Base-by-base conservation (phyloP, 805 yeast genomes). In the Pichia heedii region DNA sequence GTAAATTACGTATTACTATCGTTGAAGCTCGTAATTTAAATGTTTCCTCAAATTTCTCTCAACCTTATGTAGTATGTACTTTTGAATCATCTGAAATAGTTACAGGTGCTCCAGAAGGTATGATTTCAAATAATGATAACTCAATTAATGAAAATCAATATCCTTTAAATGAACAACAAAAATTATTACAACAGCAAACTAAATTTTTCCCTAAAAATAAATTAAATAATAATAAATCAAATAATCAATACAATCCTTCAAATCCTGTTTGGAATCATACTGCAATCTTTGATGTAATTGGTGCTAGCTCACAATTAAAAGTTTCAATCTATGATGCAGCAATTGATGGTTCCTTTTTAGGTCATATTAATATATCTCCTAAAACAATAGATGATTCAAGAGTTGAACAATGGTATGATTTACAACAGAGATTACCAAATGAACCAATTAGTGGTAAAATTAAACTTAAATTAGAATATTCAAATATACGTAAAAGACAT, bases 221-320 rank as follows among this genome's bases (percentile, higher is more conserved):
- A 19, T 15, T 44, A 12, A 35, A 33, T 16, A 43, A 22, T 21
- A 15, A 27, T 6, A 42, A 34, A 32, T 36, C 47, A 15, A 5
- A 51, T 13, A 46, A 43, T 33, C 51, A 50, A 40, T 57, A 46
- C 30, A 55, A 65, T 47, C 67, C 64, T 6, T 58, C 79, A 15
- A 82, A 82, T 58, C 96, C 96, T 15, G 68, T 74, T 27, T 90
- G 97, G 96, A 84, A 85, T 57, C 96, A 89, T 62, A 87, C 87
- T 59, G 90, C 97, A 13, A 77, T 79, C 12, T 90, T 93, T 58
- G 98, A 90, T 61, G 96, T 93, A 37, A 77, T 87, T 34, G 94
- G 90, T 16, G 79, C 82, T 35, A 78, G 74, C 53, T 81, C 95
- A 2, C 94, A 84, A 58, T 70, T 93, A 48, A 95, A 87, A 56